Evolutionary conservation across 1,139 yeast species (phyloP), one percentile per base, ranked within the genome.

Genomic region (Hanseniaspora uvarum): DNA sequence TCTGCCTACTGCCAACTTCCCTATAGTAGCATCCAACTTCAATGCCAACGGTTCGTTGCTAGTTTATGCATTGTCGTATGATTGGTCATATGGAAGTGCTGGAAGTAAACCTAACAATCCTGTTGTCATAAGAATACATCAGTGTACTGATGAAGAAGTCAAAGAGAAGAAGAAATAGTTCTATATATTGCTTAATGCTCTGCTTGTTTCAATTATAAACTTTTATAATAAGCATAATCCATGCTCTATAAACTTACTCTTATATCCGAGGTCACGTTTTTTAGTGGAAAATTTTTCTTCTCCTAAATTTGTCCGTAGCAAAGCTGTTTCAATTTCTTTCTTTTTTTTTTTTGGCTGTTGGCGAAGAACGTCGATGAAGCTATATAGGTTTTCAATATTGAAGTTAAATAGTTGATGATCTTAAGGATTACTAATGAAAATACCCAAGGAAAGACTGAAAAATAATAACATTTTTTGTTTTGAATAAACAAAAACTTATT

Each of bases 41-140:
- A 92, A 87, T 69, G 75, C 86, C 60, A 81, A 74, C 54, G 99
- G 99, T 48, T 70, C 80, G 41, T 80, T 92, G 18, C 83, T 86
- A 67, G 98, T 97, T 16, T 88, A 92, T 67, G 96, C 97, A 1
- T 68, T 86, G 58, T 82, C 95, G 61, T 92, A 92, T 69, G 98
- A 92, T 66, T 92, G 98, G 98, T 78, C 87, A 56, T 86, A 84
- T 66, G 98, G 98, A 8, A 76, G 84, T 67, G 81, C 77, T 66
- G 85, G 78, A 61, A 87, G 86, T 70, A 78, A 81, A 52, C 84
- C 80, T 3, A 87, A 82, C 58, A 80, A 80, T 63, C 89, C 94
- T 16, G 84, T 78, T 59, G 74, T 79, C 57, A 80, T 92, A 58
- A 84, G 86, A 69, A 72, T 92, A 55, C 98, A 92, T 68, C 82